These are phyloP conservation scores for Penicillium nordicum DNA, from an alignment of 2,329 filamentous ascomycete genomes.

Conservation along the genomic window DNA sequence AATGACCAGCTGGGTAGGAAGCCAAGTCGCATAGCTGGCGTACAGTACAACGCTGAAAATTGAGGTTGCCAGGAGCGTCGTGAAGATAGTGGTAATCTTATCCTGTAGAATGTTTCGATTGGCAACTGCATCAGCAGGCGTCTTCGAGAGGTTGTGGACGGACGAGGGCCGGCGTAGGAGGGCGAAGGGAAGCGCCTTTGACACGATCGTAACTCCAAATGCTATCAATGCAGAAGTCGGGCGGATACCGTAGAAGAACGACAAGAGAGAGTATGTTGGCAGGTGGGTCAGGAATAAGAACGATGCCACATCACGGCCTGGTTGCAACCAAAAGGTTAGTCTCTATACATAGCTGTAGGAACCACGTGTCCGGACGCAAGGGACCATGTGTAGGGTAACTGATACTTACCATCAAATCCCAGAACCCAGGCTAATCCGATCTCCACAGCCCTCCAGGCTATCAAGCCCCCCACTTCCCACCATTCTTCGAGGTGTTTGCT, in stretches of 20 bases:
- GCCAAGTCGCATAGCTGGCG: conserved; percentile 63
- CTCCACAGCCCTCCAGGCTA: conserved; percentile 60
- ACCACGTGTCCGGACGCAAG: not conserved
- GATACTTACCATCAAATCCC: conserved; percentile 59
- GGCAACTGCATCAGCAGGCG: conserved; percentile 45
- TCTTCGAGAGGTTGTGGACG: conserved; percentile 57
- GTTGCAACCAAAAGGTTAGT: conserved; percentile 5
- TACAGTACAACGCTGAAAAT: conserved; percentile 75
- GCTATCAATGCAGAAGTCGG: conserved; percentile 59
- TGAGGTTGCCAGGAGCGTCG: conserved; percentile 63
- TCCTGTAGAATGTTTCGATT: conserved; percentile 66
- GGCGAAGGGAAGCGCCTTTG: conserved; percentile 69
- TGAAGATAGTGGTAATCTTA: conserved; percentile 59
- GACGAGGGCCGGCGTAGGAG: conserved; percentile 67
- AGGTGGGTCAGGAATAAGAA: conserved; percentile 69
- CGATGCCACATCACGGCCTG: conserved; percentile 63
- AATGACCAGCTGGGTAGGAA: conserved; percentile 68
- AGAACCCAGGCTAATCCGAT: conserved; percentile 70
- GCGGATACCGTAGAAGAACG: conserved; percentile 71
- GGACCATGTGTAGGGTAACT: not conserved
- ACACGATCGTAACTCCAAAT: conserved; percentile 64
- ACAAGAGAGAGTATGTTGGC: conserved; percentile 71
- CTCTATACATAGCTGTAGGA: not conserved
- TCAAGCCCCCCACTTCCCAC: conserved; percentile 56
- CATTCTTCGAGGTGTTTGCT: conserved; percentile 62